phyloP scores from a whole-genome alignment of 768 basidiomycete species.

The Tulasnella calospora region DNA sequence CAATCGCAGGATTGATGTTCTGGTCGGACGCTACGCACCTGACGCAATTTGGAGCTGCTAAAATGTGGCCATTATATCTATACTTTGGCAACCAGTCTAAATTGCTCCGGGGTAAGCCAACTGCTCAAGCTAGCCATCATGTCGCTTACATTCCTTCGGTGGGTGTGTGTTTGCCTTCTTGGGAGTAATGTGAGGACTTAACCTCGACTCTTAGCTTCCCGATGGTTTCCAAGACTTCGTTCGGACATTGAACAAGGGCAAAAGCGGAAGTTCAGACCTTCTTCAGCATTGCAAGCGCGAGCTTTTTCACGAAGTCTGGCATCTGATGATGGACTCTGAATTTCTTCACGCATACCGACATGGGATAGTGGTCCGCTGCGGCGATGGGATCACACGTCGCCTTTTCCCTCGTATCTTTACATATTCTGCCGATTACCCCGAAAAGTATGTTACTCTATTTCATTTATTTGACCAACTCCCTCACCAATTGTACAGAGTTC shows the following conservation, averaged over 20 bases:
- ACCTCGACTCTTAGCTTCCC: slow-evolving; percentile 2
- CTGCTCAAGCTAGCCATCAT: neutral
- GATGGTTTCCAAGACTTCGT: slow-evolving; percentile 20
- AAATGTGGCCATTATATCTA: slow-evolving; percentile 26
- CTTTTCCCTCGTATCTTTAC: slow-evolving; percentile 36
- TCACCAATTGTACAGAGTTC: neutral
- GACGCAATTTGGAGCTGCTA: slow-evolving; percentile 19
- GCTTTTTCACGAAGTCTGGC: slow-evolving; percentile 26
- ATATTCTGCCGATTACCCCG: slow-evolving; percentile 40
- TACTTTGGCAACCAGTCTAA: slow-evolving; percentile 25
- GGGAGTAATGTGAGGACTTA: no score
- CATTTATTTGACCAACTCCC: neutral
- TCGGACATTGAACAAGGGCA: neutral
- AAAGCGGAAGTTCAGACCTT: neutral
- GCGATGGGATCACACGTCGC: slow-evolving; percentile 25
- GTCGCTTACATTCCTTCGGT: slow-evolving; percentile 24
- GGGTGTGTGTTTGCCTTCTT: neutral
- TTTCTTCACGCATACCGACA: slow-evolving; percentile 24
- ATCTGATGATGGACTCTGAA: slow-evolving; percentile 20
- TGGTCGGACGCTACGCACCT: slow-evolving; percentile 24
- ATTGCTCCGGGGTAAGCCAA: neutral
- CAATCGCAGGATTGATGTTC: slow-evolving; percentile 19
- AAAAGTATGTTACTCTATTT: slow-evolving; percentile 35
- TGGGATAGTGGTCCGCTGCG: slow-evolving; percentile 21
- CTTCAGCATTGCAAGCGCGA: slow-evolving; percentile 22